Evolutionary conservation across 1,284 basidiomycete genomes (phyloP).

Genomic region (Sporisorium iseilematis-ciliati): DNA sequence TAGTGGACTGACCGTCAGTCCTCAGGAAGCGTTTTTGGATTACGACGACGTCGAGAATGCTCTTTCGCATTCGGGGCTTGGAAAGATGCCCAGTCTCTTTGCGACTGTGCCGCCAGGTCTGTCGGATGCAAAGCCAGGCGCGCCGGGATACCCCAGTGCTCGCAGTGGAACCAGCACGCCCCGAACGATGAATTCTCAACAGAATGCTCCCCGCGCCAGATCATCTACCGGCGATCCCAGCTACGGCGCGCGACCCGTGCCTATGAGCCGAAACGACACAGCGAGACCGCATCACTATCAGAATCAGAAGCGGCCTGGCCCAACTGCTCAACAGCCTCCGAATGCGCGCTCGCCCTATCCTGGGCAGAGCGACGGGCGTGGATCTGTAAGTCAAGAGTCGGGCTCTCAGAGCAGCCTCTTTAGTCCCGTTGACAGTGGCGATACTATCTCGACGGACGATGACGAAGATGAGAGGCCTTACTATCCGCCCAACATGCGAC

Average conservation of each 20-base stretch:
- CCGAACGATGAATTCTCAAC: constrained; percentile 23
- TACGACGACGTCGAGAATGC: constrained; percentile 54
- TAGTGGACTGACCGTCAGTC: constrained; percentile 64
- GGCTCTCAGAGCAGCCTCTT: constrained; percentile 52
- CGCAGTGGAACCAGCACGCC: constrained; percentile 28
- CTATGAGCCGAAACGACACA: constrained; percentile 50
- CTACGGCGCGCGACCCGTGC: constrained; percentile 24
- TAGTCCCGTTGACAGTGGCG: constrained; percentile 53
- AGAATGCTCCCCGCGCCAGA: constrained; percentile 15
- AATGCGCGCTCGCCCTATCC: constrained; percentile 32
- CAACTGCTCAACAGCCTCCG: constrained; percentile 33
- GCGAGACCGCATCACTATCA: constrained; percentile 51
- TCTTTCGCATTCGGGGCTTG: constrained; percentile 47
- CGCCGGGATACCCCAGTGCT: constrained; percentile 5
- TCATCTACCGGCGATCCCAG: constrained; percentile 22
- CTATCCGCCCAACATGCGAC: constrained; percentile 48
- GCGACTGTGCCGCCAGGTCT: constrained; percentile 48
- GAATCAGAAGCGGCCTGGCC: constrained; percentile 43
- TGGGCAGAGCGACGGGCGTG: constrained; percentile 28
- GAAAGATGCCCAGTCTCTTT: constrained; percentile 50
- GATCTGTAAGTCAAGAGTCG: constrained; percentile 40
- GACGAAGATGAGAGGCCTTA: constrained; percentile 59
- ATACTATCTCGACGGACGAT: constrained; percentile 56
- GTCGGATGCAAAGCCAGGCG: constrained; percentile 31
- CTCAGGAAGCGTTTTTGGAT: constrained; percentile 59